Evolutionary conservation across 108 stramenopile genomes (phyloP), one percentile per base, ranked within the genome.

Genomic region (Cyclotella sp.): DNA sequence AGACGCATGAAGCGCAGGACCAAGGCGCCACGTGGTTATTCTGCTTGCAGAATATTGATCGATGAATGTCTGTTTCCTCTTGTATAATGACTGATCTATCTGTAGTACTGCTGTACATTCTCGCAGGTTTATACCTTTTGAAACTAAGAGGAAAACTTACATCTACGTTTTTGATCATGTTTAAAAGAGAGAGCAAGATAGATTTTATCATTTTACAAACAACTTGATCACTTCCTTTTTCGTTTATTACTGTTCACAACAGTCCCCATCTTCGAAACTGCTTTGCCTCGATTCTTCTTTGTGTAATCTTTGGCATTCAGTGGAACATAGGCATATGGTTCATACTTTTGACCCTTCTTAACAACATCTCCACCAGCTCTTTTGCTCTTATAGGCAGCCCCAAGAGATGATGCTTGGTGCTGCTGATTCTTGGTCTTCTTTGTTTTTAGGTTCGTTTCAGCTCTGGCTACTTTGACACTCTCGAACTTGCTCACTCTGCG

Each of bases 241-340:
- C 93, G 75, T 51, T 84, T 76, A 19, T 71, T 69, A 64, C 62
- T 76, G 45, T 78, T 73, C n/a, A 96, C 97, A 26, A 97, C 94
- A 3, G 85, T 70, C n/a, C 87, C 78, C 89, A 97, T 95, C 59
- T 94, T 90, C 57, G 89, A 88, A 12, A 96, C 90, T 22, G 96
- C 89, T 12, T 83, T 76, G 16, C 84, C 78, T 27, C 95, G 76
- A 55, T 96, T 95, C 76, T 97, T 97, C 83, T 92, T 95, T 0
- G 94, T 81, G 51, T 92, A 94, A 55, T 77, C 87, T 57, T 89
- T 92, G 0, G 92, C 93, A 77, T 98, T 92, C 69, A 98, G 57
- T 29, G 96, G 96, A 30, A 98, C 90, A 75, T 87, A 98, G 0
- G 97, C 97, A 71, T 97, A 97, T 13, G 97, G 97, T 68, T 97